Percentiles rank a stretch among this genome's conserved stretches.
Evolutionary conservation across 2,329 filamentous ascomycete genomes (phyloP).

Genomic region (Aureobasidium leucospermi): DNA sequence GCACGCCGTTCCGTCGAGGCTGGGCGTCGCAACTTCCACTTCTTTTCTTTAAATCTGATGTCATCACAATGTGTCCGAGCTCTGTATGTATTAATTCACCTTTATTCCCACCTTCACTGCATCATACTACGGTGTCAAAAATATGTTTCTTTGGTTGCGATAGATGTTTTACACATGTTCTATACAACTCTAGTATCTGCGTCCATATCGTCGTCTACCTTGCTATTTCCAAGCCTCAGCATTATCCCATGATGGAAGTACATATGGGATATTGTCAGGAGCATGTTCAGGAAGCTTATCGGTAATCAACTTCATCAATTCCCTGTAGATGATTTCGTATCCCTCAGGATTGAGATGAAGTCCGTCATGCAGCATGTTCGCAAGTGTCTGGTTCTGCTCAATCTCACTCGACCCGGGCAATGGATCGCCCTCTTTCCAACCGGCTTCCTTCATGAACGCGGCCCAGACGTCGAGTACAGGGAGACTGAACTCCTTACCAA

Average conservation of each 20-base stretch:
- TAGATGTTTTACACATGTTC: not conserved
- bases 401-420: constrained; percentile 52
- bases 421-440: constrained; percentile 44
- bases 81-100: not conserved
- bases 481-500: constrained; percentile 50
- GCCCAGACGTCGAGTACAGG: constrained; percentile 73
- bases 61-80: not conserved
- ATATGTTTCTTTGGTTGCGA: not conserved
- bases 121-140: not conserved
- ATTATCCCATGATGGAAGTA: constrained; percentile 49
- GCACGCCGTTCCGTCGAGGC: constrained; percentile 11
- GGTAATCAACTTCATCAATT: constrained; percentile 45
- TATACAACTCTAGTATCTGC: not conserved
- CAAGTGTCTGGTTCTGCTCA: constrained; percentile 49
- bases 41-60: not conserved
- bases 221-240: constrained; percentile 19
- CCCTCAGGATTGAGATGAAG: constrained; percentile 52
- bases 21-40: constrained; percentile 8
- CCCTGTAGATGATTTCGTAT: constrained; percentile 49
- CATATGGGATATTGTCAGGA: constrained; percentile 44
- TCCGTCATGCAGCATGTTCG: constrained; percentile 49
- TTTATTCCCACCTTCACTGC: not conserved
- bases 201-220: not conserved
- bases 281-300: constrained; percentile 48
- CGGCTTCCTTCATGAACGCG: constrained; percentile 61